A percentile compares a stretch with the other conserved stretches of the same genome.
Evolutionary conservation across 2,329 filamentous ascomycete species (phyloP).

Genomic region (Aquanectria penicillioides): DNA sequence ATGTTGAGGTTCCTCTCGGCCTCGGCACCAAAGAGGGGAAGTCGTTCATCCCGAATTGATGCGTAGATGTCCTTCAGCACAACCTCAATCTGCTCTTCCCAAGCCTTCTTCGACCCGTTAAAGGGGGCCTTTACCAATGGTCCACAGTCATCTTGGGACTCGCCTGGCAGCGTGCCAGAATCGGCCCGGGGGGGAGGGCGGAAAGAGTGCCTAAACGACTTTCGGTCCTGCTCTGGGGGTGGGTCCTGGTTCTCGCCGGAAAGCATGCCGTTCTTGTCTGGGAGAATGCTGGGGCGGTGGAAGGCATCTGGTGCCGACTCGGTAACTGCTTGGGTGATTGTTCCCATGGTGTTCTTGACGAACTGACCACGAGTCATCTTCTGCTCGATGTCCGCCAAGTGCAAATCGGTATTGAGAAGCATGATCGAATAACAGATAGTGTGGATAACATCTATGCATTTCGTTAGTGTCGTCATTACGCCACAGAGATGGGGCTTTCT

Average conservation of each 20-base stretch:
- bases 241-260: slow-evolving; percentile 46
- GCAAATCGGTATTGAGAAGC: slow-evolving; percentile 93
- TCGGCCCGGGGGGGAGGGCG: slow-evolving; percentile 56
- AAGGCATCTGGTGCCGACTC: slow-evolving; percentile 78
- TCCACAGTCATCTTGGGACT: slow-evolving; percentile 65
- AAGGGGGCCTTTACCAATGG: slow-evolving; percentile 83
- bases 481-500: slow-evolving; percentile 44
- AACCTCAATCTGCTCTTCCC: slow-evolving; percentile 90
- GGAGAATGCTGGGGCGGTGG: slow-evolving; percentile 66
- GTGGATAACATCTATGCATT: slow-evolving; percentile 82
- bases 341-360: slow-evolving; percentile 94
- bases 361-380: slow-evolving; percentile 98
- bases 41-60: slow-evolving; percentile 86
- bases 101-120: slow-evolving; percentile 78
- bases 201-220: slow-evolving; percentile 60
- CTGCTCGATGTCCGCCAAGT: slow-evolving; percentile 92
- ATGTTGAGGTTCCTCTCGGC: slow-evolving; percentile 51
- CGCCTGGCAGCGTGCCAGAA: slow-evolving; percentile 53
- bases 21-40: slow-evolving; percentile 84
- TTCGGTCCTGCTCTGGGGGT: slow-evolving; percentile 51
- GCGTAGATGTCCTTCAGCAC: slow-evolving; percentile 92
- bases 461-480: slow-evolving; percentile 44
- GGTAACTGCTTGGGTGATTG: slow-evolving; percentile 79
- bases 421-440: slow-evolving; percentile 97
- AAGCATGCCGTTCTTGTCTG: slow-evolving; percentile 51